Percentiles rank a stretch among this genome's conserved stretches.
Conservation (phyloP, 2,329 filamentous ascomycete species). For the Penicillium sp. region DNA sequence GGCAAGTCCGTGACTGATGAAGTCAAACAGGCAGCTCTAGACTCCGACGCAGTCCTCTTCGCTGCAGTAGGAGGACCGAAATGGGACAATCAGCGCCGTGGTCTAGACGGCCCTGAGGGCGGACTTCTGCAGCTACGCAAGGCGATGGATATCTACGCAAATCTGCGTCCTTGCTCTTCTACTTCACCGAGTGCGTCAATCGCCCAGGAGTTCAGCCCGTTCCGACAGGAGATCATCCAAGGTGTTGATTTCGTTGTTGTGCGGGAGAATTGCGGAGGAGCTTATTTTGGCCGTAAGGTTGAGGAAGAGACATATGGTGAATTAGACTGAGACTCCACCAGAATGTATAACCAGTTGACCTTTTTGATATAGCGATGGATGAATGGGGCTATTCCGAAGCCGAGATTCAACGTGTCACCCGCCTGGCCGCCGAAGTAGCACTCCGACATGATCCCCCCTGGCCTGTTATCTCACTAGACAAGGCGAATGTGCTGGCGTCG, state of each 20-base stretch:
- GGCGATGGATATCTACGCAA: constrained; percentile 83
- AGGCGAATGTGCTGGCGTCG: constrained; percentile 89
- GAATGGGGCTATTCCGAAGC: constrained; percentile 76
- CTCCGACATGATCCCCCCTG: constrained; percentile 66
- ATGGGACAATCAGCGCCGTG: constrained; percentile 68
- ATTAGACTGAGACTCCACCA: constrained; percentile 48
- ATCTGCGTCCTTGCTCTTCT: constrained; percentile 73
- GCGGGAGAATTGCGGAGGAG: constrained; percentile 44
- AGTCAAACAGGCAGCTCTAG: constrained; percentile 72
- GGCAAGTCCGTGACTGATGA: constrained; percentile 72
- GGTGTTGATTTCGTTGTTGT: constrained; percentile 74
- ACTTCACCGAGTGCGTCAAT: constrained; percentile 69
- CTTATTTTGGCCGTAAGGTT: constrained; percentile 42
- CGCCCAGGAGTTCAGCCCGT: constrained; percentile 73
- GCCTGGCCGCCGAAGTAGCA: constrained; percentile 73
- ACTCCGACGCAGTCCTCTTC: constrained; percentile 79
- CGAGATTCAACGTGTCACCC: constrained; percentile 78
- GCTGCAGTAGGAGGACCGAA: constrained; percentile 87
- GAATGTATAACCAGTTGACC: background rate
- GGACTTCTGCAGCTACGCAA: constrained; percentile 81
- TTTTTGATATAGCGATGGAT: constrained; percentile 52
- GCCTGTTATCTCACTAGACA: constrained; percentile 79
- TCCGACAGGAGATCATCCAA: constrained; percentile 74
- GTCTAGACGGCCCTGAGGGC: constrained; percentile 78
- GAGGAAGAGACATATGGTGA: constrained; percentile 39